Percentiles rank a stretch among this genome's conserved stretches.
Evolutionary conservation across 163 green algal genomes (phyloP).

Genomic region (Prototheca wickerhamii): DNA sequence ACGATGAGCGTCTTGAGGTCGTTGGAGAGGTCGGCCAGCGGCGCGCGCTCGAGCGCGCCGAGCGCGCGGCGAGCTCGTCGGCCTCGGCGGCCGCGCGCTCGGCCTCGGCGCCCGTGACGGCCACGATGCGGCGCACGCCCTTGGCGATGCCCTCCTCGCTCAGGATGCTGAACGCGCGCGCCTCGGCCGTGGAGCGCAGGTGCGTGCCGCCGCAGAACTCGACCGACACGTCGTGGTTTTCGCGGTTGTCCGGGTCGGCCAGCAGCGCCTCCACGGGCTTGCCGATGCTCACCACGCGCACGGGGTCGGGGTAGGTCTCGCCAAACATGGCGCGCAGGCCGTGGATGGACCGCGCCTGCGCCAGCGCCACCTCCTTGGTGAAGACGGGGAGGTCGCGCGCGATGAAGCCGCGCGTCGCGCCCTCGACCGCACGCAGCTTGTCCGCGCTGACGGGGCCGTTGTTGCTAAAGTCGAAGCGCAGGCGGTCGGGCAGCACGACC

Average conservation of each 20-base stretch:
- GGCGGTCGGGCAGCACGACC: slow-evolving; percentile 80
- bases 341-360: slow-evolving; percentile 71
- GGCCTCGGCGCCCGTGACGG: slow-evolving; percentile 69
- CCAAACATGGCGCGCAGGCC: slow-evolving; percentile 93
- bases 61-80: slow-evolving; percentile 42
- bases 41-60: slow-evolving; percentile 29
- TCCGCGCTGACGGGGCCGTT: slow-evolving; percentile 50
- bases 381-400: slow-evolving; percentile 49
- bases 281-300: slow-evolving; percentile 91
- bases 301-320: slow-evolving; percentile 94
- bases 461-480: slow-evolving; percentile 98
- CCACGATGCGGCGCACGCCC: slow-evolving; percentile 74
- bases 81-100: slow-evolving; percentile 57
- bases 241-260: slow-evolving; percentile 43
- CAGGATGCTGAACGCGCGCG: slow-evolving; percentile 83
- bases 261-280: slow-evolving; percentile 80
- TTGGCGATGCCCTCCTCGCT: slow-evolving; percentile 94
- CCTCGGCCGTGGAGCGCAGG: slow-evolving; percentile 73
- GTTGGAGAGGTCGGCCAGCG: slow-evolving; percentile 32
- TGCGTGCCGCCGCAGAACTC: slow-evolving; percentile 99
- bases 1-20: neutral
- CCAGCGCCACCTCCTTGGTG: slow-evolving; percentile 73
- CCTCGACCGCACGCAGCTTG: slow-evolving; percentile 68
- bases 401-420: slow-evolving; percentile 53
- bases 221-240: slow-evolving; percentile 62